phyloP scores from a whole-genome alignment of 768 basidiomycete species.

The Pisolithus marmoratus region DNA sequence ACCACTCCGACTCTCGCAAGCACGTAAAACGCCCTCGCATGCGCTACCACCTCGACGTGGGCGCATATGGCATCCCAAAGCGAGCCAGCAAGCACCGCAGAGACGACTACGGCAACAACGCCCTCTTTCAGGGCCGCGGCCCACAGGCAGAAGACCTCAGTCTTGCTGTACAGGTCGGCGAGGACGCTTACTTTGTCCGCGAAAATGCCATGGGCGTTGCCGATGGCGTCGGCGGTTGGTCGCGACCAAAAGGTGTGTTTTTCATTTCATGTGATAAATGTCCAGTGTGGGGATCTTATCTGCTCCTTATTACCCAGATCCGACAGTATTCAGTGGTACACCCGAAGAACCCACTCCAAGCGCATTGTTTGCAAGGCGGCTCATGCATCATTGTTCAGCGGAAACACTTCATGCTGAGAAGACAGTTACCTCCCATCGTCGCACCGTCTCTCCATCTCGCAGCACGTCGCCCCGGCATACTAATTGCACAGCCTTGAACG shows the following conservation, averaged over 20 bases:
- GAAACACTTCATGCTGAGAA: conserved; percentile 33
- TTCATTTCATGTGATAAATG: background rate
- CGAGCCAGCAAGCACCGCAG: conserved; percentile 22
- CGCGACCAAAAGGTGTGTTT: conserved; percentile 37
- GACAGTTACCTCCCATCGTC: conserved; percentile 4
- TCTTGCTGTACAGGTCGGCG: conserved; percentile 77
- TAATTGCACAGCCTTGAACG: conserved; percentile 20
- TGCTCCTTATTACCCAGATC: conserved; percentile 7
- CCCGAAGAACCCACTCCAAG: conserved; percentile 37
- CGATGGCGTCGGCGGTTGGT: conserved; percentile 95
- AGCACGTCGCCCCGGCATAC: conserved; percentile 41
- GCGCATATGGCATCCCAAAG: conserved; percentile 86
- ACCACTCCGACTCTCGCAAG: conserved; percentile 22
- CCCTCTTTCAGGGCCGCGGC: conserved; percentile 22
- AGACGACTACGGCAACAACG: conserved; percentile 15
- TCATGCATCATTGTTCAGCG: conserved; percentile 82
- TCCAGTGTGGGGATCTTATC: too few relatives aligned
- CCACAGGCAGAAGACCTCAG: conserved; percentile 29
- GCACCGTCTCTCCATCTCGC: conserved; percentile 33
- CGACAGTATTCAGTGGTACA: conserved; percentile 25
- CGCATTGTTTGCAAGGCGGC: conserved; percentile 64
- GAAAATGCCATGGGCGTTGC: conserved; percentile 90
- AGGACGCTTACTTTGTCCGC: conserved; percentile 84
- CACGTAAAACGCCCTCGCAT: conserved; percentile 27
- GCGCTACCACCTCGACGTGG: conserved; percentile 60